A percentile compares a stretch with the other conserved stretches of the same genome.
Conservation (phyloP, 306 rosid species). For the Malus sieversii region DNA sequence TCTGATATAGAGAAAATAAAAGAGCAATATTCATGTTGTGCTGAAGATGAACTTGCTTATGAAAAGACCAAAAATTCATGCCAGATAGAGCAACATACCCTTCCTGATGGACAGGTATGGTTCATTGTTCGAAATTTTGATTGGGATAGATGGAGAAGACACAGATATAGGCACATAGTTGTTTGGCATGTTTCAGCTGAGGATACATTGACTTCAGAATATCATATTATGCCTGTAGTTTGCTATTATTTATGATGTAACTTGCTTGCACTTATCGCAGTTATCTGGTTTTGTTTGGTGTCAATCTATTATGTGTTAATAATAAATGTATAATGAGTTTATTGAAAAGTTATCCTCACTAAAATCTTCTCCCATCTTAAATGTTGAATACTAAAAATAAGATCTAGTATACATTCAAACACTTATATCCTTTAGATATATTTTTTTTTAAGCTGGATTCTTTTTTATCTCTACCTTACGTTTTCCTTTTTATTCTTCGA, state of each 20-base stretch:
- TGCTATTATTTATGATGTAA: not conserved
- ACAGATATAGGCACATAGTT: not conserved
- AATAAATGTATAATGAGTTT: not conserved
- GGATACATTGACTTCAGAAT: not conserved
- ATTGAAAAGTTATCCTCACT: not conserved
- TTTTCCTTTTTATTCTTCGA: not conserved
- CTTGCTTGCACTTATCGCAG: not conserved
- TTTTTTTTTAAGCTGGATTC: no score
- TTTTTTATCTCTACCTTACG: not conserved
- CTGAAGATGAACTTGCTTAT: slow-evolving; percentile 89
- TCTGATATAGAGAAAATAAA: slow-evolving; percentile 86
- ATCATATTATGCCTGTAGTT: not conserved
- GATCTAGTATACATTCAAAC: not conserved
- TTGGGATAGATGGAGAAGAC: not conserved
- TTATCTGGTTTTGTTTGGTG: slow-evolving; percentile 1
- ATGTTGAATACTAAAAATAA: not conserved
- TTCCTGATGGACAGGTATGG: slow-evolving; percentile 96
- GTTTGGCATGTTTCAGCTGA: not conserved
- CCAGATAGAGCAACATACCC: slow-evolving; percentile 69
- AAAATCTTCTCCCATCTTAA: not conserved
- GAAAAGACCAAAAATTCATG: slow-evolving; percentile 49
- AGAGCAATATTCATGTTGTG: slow-evolving; percentile 80
- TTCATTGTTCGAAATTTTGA: not conserved
- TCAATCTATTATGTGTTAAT: slow-evolving; percentile 1
- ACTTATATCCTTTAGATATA: not conserved